phyloP scores from a whole-genome alignment of 2,329 filamentous ascomycete genomes.

The Sporothrix humicola region DNA sequence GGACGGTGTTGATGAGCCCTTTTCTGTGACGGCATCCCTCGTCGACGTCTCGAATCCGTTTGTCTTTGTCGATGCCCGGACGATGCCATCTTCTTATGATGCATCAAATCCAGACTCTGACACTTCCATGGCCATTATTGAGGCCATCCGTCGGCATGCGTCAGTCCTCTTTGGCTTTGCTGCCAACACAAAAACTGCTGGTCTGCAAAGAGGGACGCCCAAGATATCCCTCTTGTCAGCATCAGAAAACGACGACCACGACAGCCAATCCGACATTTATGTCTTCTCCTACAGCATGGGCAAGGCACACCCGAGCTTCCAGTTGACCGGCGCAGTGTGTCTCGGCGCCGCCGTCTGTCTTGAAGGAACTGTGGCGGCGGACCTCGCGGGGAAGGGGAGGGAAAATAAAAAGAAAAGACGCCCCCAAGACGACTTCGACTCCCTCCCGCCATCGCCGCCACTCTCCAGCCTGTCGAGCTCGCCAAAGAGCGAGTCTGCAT shows the following conservation, averaged over 20 bases:
- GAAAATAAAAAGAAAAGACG: background rate
- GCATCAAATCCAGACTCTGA: constrained; percentile 44
- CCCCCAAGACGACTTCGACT: too few species aligned
- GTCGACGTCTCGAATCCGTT: constrained; percentile 50
- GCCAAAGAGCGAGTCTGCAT: background rate
- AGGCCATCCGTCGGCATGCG: constrained; percentile 59
- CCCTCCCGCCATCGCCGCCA: constrained; percentile 18
- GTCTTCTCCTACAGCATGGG: constrained; percentile 58
- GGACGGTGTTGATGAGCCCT: constrained; percentile 39
- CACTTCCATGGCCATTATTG: constrained; percentile 46
- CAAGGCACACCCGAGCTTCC: constrained; percentile 57
- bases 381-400: background rate
- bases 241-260: too few species aligned
- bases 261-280: constrained; percentile 49
- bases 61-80: constrained; percentile 58
- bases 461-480: constrained; percentile 15
- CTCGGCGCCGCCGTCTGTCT: constrained; percentile 53
- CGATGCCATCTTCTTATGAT: constrained; percentile 54
- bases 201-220: constrained; percentile 49
- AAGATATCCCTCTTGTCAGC: constrained; percentile 62
- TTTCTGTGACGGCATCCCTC: constrained; percentile 45
- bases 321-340: constrained; percentile 58
- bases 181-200: constrained; percentile 46
- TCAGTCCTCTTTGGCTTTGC: constrained; percentile 64
- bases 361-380: constrained; percentile 47